These are phyloP conservation scores for Aspergillus sojae DNA, from an alignment of 2,329 filamentous ascomycete genomes.

Conservation along the genomic window DNA sequence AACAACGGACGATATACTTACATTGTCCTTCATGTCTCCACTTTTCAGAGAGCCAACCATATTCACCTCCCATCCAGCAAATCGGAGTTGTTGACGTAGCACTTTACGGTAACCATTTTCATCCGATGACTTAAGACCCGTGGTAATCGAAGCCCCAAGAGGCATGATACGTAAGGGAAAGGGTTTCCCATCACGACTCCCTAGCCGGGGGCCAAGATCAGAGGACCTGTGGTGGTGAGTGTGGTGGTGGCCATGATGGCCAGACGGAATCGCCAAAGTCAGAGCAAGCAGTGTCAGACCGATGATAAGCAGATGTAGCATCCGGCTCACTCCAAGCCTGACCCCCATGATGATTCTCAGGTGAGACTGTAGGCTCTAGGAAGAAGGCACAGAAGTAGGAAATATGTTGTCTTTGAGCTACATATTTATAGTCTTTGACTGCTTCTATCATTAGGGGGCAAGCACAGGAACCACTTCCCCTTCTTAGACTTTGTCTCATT, in stretches of 20 bases:
- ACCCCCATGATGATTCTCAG: background rate
- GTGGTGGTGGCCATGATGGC: background rate
- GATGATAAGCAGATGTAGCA: background rate
- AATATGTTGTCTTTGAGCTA: too few relatives aligned
- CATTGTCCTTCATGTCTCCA: too few relatives aligned
- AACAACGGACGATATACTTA: too few relatives aligned
- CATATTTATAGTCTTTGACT: too few relatives aligned
- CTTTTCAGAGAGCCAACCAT: too few relatives aligned
- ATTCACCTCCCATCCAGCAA: slow-evolving; percentile 15
- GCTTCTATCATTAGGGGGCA: too few relatives aligned
- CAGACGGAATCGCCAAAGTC: background rate
- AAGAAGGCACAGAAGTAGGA: too few relatives aligned
- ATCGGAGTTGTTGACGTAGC: too few relatives aligned
- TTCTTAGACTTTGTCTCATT: too few relatives aligned
- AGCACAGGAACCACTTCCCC: too few relatives aligned
- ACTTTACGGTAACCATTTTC: slow-evolving; percentile 18
- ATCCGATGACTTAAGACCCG: slow-evolving; percentile 8
- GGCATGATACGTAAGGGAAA: slow-evolving; percentile 12
- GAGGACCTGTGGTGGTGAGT: background rate
- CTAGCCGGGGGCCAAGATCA: background rate
- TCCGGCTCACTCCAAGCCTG: background rate
- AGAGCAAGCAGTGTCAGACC: background rate
- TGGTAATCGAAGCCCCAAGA: slow-evolving; percentile 17
- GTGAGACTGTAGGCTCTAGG: too few relatives aligned
- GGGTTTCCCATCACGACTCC: background rate